Evolutionary conservation across 2,329 filamentous ascomycete genomes (phyloP), one percentile per base, ranked within the genome.

Genomic region (Fusarium sp.): DNA sequence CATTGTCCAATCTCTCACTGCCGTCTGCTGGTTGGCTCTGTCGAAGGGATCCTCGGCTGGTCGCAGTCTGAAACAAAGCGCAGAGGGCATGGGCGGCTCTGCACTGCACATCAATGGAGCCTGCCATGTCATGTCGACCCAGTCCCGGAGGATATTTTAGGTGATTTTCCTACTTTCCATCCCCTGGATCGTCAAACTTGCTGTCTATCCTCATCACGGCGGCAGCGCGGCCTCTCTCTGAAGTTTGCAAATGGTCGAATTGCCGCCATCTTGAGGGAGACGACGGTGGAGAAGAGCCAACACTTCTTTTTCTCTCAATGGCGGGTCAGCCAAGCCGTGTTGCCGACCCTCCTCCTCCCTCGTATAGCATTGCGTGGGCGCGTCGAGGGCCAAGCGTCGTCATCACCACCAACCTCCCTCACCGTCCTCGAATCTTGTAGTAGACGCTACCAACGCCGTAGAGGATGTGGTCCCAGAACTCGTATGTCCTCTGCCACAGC

Each of bases 381-480:
- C 22, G 42, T 47, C 42, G 25, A 54, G 47, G 47, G 47, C 47
- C 27, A 54, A 54, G 74, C 68, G 71, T 72, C 67, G 68, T 72
- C 59, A 75, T 68, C 66, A 14, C 58, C 25, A 40, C 58, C 25
- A 40, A 50, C 63, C 35, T 58, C 31, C 52, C 66, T 79, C 73
- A 79, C n/a, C 72, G 74, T 31, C 78, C 78, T 64, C 75, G 74
- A 54, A 81, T 70, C 64, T 81, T 84, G 78, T 80, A 83, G 74
- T 84, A 84, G 54, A 78, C 76, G 65, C 79, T 82, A 52, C 83
- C 84, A 47, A 85, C 76, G 42, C 80, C 79, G 64, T 84, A 81
- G 40, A 84, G 79, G n/a, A 85, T 79, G 11, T 78, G 77, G 25
- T 85, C 83, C 83, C 84, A 85, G 25, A 81, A 58, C 65, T 83